Conservation (phyloP, 768 basidiomycete species). For the Psilocybe azurescens region DNA sequence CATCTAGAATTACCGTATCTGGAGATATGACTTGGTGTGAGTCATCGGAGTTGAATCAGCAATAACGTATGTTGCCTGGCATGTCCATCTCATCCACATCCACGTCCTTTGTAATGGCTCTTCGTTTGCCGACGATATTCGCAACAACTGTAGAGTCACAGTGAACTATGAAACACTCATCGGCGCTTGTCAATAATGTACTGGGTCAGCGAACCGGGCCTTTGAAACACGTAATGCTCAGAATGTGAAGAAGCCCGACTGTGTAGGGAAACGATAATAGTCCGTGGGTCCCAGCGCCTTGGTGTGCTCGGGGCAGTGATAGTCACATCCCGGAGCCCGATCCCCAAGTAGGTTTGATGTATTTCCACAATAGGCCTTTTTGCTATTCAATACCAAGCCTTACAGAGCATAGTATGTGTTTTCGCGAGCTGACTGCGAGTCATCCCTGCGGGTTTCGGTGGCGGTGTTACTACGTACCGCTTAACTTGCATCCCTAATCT, state of each 20-base stretch:
- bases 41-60: slow-evolving; percentile 12
- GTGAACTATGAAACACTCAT: background rate
- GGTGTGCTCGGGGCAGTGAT: slow-evolving; percentile 1
- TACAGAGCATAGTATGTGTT: background rate
- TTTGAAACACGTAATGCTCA: slow-evolving; percentile 1
- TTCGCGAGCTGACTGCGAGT: background rate
- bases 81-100: background rate
- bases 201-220: background rate
- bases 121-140: slow-evolving; percentile 13
- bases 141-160: slow-evolving; percentile 1
- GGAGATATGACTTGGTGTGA: background rate
- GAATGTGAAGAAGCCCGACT: background rate
- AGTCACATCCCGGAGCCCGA: background rate
- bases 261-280: background rate
- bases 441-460: slow-evolving; percentile 14
- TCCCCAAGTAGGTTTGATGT: background rate
- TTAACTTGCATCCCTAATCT: slow-evolving; percentile 11
- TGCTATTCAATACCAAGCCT: background rate
- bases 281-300: background rate
- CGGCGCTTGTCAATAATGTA: background rate
- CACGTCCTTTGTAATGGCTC: background rate
- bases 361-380: background rate
- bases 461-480: slow-evolving; percentile 20
- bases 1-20: background rate
- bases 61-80: background rate